Evolutionary conservation across 352 stramenopile species (phyloP), one percentile per base, ranked within the genome.

Genomic region (Globisporangium okanoganense): DNA sequence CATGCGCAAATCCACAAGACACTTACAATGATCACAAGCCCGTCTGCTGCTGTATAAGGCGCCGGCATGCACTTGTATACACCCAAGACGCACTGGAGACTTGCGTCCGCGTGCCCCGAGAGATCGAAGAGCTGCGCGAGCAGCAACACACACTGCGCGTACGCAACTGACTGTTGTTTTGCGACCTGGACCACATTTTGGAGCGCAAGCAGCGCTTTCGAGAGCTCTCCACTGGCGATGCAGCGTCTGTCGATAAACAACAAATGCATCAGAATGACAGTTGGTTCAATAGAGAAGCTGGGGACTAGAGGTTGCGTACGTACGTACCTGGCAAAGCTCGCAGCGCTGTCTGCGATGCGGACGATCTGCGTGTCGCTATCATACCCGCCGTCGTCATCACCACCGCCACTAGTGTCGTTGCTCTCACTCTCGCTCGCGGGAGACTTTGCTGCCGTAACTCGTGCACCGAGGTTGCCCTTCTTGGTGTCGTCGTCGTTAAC

Each of bases 21-120:
- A 51, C 47, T 35, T 74, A 90, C 80, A n/a, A 88, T 68, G 16
- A 86, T 67, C 20, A 74, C 61, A 2, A 78, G 58, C 1, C 66
- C 76, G 38, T 83, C 80, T n/a, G 51, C 25, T 8, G 4, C 24
- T 12, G 61, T 73, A 51, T 88, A 86, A 5, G 78, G 78, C 3
- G 65, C 16, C 5, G 80, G 80, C 75, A 87, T 84, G 10, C 52
- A 31, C n/a, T 61, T 66, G 41, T 73, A 81, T 4, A 90, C 45
- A 47, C 61, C 70, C 49, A 82, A 48, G 50, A 90, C 59, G 29
- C 65, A 80, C 13, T 56, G 43, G 18, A 86, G 52, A 22, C 71
- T 72, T 44, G 66, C 56, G 20, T 80, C 60, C 3, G 65, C 64
- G 36, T 80, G 65, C 3, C 59, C 29, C 0, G 67, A 51, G 29